Base-by-base conservation (phyloP, 192 early-diverging fungal genomes). In the Radiomyces spectabilis region DNA sequence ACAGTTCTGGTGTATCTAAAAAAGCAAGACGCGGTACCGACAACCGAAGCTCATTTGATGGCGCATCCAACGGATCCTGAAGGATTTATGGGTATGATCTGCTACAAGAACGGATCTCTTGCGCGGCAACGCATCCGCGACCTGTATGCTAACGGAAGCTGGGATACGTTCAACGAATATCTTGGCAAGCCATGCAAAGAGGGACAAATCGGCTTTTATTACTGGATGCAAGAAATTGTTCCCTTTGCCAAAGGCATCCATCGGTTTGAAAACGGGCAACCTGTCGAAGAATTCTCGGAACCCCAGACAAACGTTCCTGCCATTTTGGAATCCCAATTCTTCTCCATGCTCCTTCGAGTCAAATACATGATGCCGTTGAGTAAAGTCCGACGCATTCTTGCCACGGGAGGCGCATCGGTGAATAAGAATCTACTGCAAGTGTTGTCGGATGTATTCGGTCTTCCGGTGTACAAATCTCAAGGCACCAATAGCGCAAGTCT, bases 91-190 rank as follows among this genome's bases (percentile, higher is more conserved):
- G 85, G 81, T 13, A 85, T 93, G 80, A 65, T 92, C 15, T 86
- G 84, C 56, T 89, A 85, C 73, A 91, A 88, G 63, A 93, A 93
- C 54, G 91, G 91, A 9, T 86, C 85, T n/a, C 56, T 91, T n/a
- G 82, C 85, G 0, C 70, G 89, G 8, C 85, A 91, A 51, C 65
- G 71, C 34, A 75, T 91, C 25, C 78, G 84, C 13, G 78, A 85
- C 54, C 41, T 55, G 5, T 81, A 78, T 57, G 64, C 69, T 2
- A 19, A 61, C 12, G 62, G 63, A 18, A 60, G 70, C 16, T 92
- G 90, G 90, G 61, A 61, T 1, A 57, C 60, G 10, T 92, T 87
- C 45, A 73, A 81, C 26, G 4, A 44, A 0, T 51, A 71, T 16
- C 52, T 84, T 18, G n/a, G 33, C 37, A 43, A n/a, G 65, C 71